Conservation (phyloP, 2,329 filamentous ascomycete species). For the Beauveria sp. region DNA sequence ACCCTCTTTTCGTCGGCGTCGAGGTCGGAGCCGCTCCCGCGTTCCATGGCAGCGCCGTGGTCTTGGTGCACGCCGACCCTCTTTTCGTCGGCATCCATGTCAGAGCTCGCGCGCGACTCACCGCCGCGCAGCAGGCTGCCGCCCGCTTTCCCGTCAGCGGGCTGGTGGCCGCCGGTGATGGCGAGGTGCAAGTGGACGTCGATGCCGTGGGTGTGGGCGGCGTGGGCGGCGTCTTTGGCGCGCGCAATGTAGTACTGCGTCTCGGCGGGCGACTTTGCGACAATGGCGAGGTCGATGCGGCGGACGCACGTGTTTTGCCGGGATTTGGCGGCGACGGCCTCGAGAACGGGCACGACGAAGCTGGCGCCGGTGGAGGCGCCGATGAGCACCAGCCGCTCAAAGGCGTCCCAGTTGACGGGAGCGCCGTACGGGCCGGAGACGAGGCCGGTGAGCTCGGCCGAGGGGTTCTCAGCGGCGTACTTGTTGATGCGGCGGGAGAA, state of each 20-base stretch:
- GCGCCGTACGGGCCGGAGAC: constrained; percentile 49
- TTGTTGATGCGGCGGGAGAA: constrained; percentile 48
- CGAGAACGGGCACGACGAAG: constrained; percentile 52
- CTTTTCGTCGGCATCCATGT: constrained; percentile 2
- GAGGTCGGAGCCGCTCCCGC: constrained; percentile 14
- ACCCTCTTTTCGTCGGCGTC: neutral
- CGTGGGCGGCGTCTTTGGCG: constrained; percentile 35
- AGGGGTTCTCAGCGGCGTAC: constrained; percentile 32
- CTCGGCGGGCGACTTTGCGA: constrained; percentile 45
- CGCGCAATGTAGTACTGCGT: constrained; percentile 48
- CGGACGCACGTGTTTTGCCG: constrained; percentile 38
- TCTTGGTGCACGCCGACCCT: neutral
- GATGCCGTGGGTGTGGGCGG: constrained; percentile 35
- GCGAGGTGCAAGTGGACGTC: constrained; percentile 46
- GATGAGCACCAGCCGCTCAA: constrained; percentile 52
- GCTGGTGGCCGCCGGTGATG: constrained; percentile 32
- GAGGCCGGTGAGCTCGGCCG: constrained; percentile 30
- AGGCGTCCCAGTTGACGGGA: constrained; percentile 49
- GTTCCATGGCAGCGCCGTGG: neutral
- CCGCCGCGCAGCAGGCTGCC: neutral
- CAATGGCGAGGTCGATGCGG: constrained; percentile 45
- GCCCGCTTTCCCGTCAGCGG: neutral
- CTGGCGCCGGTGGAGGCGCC: constrained; percentile 57
- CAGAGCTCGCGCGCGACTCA: constrained; percentile 18
- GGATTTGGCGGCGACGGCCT: constrained; percentile 39